A percentile compares a stretch with the other conserved stretches of the same genome.
Evolutionary conservation across 164 flowering plant genomes (phyloP).

Genomic region (Vitis rotundifolia): DNA sequence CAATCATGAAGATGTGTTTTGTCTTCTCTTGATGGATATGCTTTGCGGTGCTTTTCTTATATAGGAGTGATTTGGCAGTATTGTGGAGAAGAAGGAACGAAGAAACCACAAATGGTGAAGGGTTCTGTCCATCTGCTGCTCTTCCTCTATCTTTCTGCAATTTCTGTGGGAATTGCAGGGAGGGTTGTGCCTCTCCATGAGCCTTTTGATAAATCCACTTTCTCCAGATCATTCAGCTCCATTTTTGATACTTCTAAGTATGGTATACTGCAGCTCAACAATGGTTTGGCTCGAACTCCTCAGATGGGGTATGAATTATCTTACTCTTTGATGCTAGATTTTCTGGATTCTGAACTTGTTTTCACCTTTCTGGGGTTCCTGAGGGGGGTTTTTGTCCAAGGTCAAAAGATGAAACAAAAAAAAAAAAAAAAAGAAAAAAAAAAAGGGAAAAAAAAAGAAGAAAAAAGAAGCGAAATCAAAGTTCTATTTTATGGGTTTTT

Average conservation of each 20-base stretch:
- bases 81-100: not conserved
- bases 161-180: conserved; percentile 18
- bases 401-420: too few species aligned
- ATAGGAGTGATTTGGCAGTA: too few species aligned
- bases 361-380: not conserved
- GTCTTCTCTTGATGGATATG: too few species aligned
- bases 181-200: conserved; percentile 24
- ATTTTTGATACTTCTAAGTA: conserved; percentile 69
- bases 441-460: too few species aligned
- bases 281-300: conserved; percentile 78
- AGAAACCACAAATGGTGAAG: too few species aligned
- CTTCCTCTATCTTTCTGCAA: conserved; percentile 9
- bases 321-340: not conserved
- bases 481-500: not conserved
- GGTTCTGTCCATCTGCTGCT: conserved; percentile 5
- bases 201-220: conserved; percentile 23
- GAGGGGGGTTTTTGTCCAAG: too few species aligned
- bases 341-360: not conserved
- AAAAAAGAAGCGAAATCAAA: too few species aligned
- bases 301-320: conserved; percentile 75
- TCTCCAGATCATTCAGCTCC: conserved; percentile 13
- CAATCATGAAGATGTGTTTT: too few species aligned
- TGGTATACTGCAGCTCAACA: conserved; percentile 67
- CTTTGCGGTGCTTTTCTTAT: too few species aligned
- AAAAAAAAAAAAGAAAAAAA: too few species aligned